Evolutionary conservation across 352 stramenopile genomes (phyloP), one percentile per base, ranked within the genome.

Genomic region (Pythium phragmitis): DNA sequence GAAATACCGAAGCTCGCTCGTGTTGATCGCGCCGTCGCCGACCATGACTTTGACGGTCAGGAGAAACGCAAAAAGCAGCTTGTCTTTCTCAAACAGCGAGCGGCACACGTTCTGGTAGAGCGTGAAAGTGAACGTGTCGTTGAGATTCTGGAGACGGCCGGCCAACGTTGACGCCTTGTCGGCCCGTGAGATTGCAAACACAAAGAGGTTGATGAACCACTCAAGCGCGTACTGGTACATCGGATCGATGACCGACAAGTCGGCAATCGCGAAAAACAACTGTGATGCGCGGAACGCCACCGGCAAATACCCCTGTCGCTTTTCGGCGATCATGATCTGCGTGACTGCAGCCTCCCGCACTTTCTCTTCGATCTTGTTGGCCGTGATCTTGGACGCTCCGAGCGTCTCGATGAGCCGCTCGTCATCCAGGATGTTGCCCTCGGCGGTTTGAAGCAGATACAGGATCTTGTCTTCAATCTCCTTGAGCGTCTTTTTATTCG

Each of bases 391-490:
- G 5, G 88, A 97, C 6, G 95, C 91, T 0, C 81, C 83, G 5
- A 99, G 77, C 17, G 94, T 98, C 37, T 98, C 89, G 58, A 99
- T 98, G 39, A 98, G 72, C 11, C 91, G 79, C 71, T 98, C 91
- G 73, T 99, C 95, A 55, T 98, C 96, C 4, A 99, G 67, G 57
- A 99, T 98, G 70, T 98, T 98, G 14, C 96, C 96, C 55, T 97
- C 84, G 1, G 94, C 88, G 14, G 87, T 96, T 58, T 97, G 89
- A 0, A 99, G 69, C 46, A 98, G 60, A 62, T 96, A 87, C 37
- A 99, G 60, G 50, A 99, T 98, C 73, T 98, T 96, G 68, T 98
- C 96, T 74, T 99, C 96, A 47, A 98, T 98, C 71, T 98, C 94
- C 62, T 98, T 97, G 19, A 98, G 75, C 37, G 86, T 93, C 52